Evolutionary conservation across 2,329 filamentous ascomycete genomes (phyloP).

Genomic region (Talaromyces sp.): DNA sequence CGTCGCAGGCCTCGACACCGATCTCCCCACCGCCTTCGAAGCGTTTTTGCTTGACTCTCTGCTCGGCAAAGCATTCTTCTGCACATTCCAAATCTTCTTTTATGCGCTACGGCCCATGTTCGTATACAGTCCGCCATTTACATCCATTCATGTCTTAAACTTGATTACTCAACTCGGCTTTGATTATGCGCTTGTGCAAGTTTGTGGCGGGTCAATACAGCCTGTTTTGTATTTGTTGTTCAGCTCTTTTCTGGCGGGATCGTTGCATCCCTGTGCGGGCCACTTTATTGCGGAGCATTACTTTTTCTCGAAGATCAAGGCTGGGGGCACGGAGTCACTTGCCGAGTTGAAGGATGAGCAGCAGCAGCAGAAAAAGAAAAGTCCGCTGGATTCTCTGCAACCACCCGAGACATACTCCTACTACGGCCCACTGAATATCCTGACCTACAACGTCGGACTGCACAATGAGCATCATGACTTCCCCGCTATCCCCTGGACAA

Average conservation of each 20-base stretch:
- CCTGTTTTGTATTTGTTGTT: slow-evolving; percentile 80
- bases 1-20: slow-evolving; percentile 92
- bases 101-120: slow-evolving; percentile 96
- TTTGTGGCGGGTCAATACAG: slow-evolving; percentile 51
- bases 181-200: slow-evolving; percentile 66
- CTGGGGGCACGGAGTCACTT: slow-evolving; percentile 47
- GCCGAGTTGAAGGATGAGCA: slow-evolving; percentile 51
- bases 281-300: slow-evolving; percentile 99
- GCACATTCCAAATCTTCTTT: slow-evolving; percentile 98
- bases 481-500: slow-evolving; percentile 92
- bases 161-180: slow-evolving; percentile 73
- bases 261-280: slow-evolving; percentile 87
- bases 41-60: slow-evolving; percentile 89
- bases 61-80: slow-evolving; percentile 96
- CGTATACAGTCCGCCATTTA: slow-evolving; percentile 85
- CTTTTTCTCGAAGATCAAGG: slow-evolving; percentile 56
- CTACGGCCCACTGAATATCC: slow-evolving; percentile 85
- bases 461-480: slow-evolving; percentile 99
- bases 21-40: slow-evolving; percentile 88
- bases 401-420: slow-evolving; percentile 96
- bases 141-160: slow-evolving; percentile 80
- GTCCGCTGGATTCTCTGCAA: slow-evolving; percentile 59
- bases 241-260: slow-evolving; percentile 90
- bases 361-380: background rate
- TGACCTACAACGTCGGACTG: slow-evolving; percentile 95